Evolutionary conservation across 164 flowering plant species (phyloP).

Genomic region (Hamamelis virginiana): DNA sequence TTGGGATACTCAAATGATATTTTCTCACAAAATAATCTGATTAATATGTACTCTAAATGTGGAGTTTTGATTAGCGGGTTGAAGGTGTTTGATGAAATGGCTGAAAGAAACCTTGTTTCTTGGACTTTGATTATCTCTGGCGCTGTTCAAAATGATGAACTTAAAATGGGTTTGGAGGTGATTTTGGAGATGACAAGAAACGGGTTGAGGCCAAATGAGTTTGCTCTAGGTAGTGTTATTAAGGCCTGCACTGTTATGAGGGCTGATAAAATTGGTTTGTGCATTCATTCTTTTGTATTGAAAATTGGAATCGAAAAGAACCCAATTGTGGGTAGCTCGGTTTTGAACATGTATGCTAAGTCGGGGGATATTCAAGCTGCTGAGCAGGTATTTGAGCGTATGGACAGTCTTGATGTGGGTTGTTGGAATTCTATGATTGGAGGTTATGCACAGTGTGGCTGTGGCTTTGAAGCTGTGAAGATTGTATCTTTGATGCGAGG

Average conservation of each 20-base stretch:
- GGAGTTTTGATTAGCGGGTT: slow-evolving; percentile 28
- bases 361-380: slow-evolving; percentile 34
- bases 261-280: slow-evolving; percentile 26
- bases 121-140: slow-evolving; percentile 54
- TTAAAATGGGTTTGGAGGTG: slow-evolving; percentile 32
- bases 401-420: slow-evolving; percentile 32
- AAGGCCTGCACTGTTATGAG: slow-evolving; percentile 27
- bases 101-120: slow-evolving; percentile 46
- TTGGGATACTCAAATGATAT: slow-evolving; percentile 28
- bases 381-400: slow-evolving; percentile 27
- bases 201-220: slow-evolving; percentile 50
- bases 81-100: slow-evolving; percentile 55
- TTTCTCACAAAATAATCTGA: slow-evolving; percentile 40
- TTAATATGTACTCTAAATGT: slow-evolving; percentile 37
- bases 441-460: slow-evolving; percentile 44
- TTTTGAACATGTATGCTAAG: slow-evolving; percentile 43
- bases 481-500: slow-evolving; percentile 27
- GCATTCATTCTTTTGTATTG: slow-evolving; percentile 38
- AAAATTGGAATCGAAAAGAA: slow-evolving; percentile 44
- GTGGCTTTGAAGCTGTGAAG: slow-evolving; percentile 30
- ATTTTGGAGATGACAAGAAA: slow-evolving; percentile 35
- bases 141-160: slow-evolving; percentile 33
- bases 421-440: slow-evolving; percentile 64
- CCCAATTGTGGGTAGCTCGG: slow-evolving; percentile 40
- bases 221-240: slow-evolving; percentile 44